Evolutionary conservation across 139 green algal species (phyloP).

Genomic region (Dunaliella sp.): DNA sequence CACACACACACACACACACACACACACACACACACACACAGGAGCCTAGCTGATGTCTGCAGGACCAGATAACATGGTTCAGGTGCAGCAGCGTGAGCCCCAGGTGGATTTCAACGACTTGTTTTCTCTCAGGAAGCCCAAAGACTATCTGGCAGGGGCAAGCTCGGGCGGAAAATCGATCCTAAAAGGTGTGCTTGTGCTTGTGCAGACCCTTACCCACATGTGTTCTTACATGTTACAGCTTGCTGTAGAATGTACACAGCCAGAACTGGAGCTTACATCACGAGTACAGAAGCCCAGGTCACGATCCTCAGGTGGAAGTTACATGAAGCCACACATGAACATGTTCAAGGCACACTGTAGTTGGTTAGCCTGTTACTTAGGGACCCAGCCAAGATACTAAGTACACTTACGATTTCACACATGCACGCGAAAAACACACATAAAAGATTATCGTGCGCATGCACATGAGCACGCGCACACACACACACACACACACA

Average conservation of each 20-base stretch:
- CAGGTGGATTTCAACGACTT: constrained; percentile 60
- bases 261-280: too few species aligned
- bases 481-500: too few species aligned
- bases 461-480: too few species aligned
- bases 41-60: neutral
- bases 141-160: constrained; percentile 49
- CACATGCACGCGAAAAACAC: too few species aligned
- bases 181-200: constrained; percentile 26
- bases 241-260: neutral
- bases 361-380: too few species aligned
- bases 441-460: too few species aligned
- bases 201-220: neutral
- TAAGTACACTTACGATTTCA: too few species aligned
- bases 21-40: constrained; percentile 4
- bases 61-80: neutral
- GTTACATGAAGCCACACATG: too few species aligned
- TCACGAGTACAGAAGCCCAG: neutral
- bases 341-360: too few species aligned
- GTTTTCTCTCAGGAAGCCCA: constrained; percentile 60
- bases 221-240: neutral
- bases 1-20: neutral
- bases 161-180: constrained; percentile 40
- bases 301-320: too few species aligned
- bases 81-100: constrained; percentile 17
- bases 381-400: too few species aligned